These are phyloP conservation scores for Candida tetrigidarum DNA, from an alignment of 1,139 yeast species.

Conservation along the genomic window DNA sequence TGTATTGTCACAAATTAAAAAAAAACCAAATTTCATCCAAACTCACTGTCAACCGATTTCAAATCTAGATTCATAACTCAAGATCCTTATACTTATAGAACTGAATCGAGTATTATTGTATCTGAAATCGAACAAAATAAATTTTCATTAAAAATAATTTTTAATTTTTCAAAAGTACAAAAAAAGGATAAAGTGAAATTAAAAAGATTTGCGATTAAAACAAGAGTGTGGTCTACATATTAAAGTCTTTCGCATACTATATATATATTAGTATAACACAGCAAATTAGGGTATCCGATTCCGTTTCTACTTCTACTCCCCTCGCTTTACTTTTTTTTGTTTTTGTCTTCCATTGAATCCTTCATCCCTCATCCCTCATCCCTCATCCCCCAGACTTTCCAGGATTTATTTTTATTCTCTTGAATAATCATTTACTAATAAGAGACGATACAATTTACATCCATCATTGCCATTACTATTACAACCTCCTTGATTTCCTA, in stretches of 20 bases:
- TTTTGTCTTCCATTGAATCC: not conserved
- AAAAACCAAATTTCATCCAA: no score
- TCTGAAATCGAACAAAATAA: no score
- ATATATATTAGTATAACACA: no score
- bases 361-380: not conserved
- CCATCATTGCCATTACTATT: not conserved
- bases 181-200: no score
- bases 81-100: no score
- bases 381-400: conserved; percentile 2
- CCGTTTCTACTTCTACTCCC: not conserved
- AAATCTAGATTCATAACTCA: conserved; percentile 1
- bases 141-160: no score
- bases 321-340: not conserved
- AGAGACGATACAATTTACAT: not conserved
- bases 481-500: not conserved
- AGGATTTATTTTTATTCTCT: not conserved
- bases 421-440: conserved; percentile 4
- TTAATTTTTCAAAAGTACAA: no score
- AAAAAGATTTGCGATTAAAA: not conserved
- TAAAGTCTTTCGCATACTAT: no score
- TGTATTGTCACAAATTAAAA: no score
- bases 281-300: no score
- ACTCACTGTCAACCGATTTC: no score
- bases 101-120: not conserved
- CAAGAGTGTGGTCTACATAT: not conserved